Percentiles rank a stretch among this genome's conserved stretches.
Evolutionary conservation across 805 yeast genomes (phyloP).

Genomic region (Yamadazyma paraphyllophila): DNA sequence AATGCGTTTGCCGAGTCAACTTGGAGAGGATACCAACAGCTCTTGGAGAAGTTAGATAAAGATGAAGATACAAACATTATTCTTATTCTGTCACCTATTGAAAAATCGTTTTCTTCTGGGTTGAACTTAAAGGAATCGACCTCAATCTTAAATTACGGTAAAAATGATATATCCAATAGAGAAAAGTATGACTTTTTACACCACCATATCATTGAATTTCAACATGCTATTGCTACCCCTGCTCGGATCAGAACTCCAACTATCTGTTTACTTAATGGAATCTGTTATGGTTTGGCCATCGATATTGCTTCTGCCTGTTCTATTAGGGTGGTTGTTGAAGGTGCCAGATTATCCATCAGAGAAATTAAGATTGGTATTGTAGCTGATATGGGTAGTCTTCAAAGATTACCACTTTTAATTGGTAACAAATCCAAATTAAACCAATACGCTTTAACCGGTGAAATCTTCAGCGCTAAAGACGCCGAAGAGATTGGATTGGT

Average conservation of each 20-base stretch:
- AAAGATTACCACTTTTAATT: conserved; percentile 56
- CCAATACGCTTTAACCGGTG: conserved; percentile 64
- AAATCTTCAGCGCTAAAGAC: conserved; percentile 50
- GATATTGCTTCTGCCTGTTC: conserved; percentile 62
- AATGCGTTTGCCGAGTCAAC: conserved; percentile 58
- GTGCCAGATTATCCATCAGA: conserved; percentile 55
- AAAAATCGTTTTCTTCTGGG: conserved; percentile 62
- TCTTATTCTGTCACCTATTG: conserved; percentile 52
- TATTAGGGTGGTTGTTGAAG: conserved; percentile 55
- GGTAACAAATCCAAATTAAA: conserved; percentile 56
- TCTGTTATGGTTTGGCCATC: conserved; percentile 62
- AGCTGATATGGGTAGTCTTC: conserved; percentile 78
- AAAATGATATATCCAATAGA: neutral
- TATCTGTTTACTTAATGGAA: conserved; percentile 65
- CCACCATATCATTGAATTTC: conserved; percentile 54
- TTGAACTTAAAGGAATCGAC: conserved; percentile 50
- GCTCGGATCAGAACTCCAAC: conserved; percentile 56
- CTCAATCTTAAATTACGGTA: conserved; percentile 1
- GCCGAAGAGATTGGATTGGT: conserved; percentile 59
- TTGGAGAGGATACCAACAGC: conserved; percentile 55
- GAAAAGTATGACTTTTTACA: conserved; percentile 24
- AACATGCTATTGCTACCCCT: conserved; percentile 51
- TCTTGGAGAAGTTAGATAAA: conserved; percentile 45
- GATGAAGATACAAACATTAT: conserved; percentile 50
- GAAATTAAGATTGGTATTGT: conserved; percentile 74